These are phyloP conservation scores for Annulohypoxylon maeteangense DNA, from an alignment of 495 filamentous ascomycete species.

Conservation along the genomic window DNA sequence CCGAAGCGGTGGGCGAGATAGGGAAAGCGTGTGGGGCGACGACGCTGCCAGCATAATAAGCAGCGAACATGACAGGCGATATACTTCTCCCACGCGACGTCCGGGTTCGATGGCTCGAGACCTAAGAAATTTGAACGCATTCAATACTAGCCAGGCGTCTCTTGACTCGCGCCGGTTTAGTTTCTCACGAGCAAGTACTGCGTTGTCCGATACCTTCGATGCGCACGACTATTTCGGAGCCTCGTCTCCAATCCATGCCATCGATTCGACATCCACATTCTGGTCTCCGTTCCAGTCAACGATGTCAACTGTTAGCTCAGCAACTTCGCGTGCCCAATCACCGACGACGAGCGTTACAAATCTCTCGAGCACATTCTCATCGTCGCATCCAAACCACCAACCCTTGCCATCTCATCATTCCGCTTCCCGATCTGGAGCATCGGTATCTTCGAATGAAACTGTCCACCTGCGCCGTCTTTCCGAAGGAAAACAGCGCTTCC, in stretches of 20 bases:
- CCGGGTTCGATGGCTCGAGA: conserved; percentile 54
- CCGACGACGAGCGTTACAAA: conserved; percentile 66
- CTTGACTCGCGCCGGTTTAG: conserved; percentile 74
- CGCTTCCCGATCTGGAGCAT: conserved; percentile 60
- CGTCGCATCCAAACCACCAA: conserved; percentile 52
- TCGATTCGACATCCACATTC: conserved; percentile 83
- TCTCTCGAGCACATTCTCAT: conserved; percentile 56
- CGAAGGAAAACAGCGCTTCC: conserved; percentile 70
- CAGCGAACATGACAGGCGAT: conserved; percentile 60
- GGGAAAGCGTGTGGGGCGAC: conserved; percentile 59
- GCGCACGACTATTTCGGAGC: conserved; percentile 75
- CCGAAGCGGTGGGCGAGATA: conserved; percentile 51
- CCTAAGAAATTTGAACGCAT: conserved; percentile 63
- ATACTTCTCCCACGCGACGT: conserved; percentile 49
- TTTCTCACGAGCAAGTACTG: conserved; percentile 63
- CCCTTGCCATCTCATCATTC: conserved; percentile 53
- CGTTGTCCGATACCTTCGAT: conserved; percentile 71
- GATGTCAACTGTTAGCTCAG: conserved; percentile 68
- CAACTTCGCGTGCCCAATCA: conserved; percentile 65
- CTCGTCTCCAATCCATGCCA: conserved; percentile 74
- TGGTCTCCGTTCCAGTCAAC: conserved; percentile 84
- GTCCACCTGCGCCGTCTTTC: conserved; percentile 64
- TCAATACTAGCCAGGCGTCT: conserved; percentile 71
- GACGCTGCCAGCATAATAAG: conserved; percentile 67
- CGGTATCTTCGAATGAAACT: conserved; percentile 69